A percentile compares a stretch with the other conserved stretches of the same genome.
phyloP scores from a whole-genome alignment of 1,139 yeast genomes.

The Kluyveromyces sp. region DNA sequence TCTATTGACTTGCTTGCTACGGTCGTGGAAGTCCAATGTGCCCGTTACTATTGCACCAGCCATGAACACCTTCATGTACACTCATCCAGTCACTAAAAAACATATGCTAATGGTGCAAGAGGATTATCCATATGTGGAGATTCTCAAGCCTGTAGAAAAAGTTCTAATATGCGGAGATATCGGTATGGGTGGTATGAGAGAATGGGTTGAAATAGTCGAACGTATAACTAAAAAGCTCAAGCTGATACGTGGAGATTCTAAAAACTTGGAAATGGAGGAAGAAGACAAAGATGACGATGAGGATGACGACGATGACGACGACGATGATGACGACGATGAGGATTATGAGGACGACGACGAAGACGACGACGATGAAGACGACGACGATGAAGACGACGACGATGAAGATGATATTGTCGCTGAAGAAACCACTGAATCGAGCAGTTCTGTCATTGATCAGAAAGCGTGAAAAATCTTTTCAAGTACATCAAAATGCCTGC shows the following conservation, averaged over 20 bases:
- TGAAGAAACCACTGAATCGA: not conserved
- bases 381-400: constrained; percentile 25
- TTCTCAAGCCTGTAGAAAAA: constrained; percentile 85
- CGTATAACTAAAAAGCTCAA: constrained; percentile 48
- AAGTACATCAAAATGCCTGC: too few species aligned
- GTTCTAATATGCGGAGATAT: constrained; percentile 79
- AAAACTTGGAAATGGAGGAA: constrained; percentile 24
- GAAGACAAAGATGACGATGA: constrained; percentile 29
- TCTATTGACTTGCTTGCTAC: constrained; percentile 72
- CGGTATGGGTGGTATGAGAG: constrained; percentile 94
- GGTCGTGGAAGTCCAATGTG: constrained; percentile 89
- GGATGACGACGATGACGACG: constrained; percentile 27
- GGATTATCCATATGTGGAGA: constrained; percentile 88
- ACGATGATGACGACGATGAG: constrained; percentile 31
- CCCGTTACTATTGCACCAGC: constrained; percentile 90
- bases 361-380: constrained; percentile 21
- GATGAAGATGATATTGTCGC: constrained; percentile 20
- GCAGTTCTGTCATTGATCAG: not conserved
- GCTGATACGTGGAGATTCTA: constrained; percentile 21
- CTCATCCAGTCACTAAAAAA: constrained; percentile 77
- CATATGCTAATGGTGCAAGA: constrained; percentile 70
- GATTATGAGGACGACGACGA: constrained; percentile 31
- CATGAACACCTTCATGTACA: constrained; percentile 87
- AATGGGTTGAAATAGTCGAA: constrained; percentile 90
- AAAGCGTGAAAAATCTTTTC: not conserved